Conservation (phyloP, 228 moss, liverwort and hornwort species). For the Sphagnum magellanicum region DNA sequence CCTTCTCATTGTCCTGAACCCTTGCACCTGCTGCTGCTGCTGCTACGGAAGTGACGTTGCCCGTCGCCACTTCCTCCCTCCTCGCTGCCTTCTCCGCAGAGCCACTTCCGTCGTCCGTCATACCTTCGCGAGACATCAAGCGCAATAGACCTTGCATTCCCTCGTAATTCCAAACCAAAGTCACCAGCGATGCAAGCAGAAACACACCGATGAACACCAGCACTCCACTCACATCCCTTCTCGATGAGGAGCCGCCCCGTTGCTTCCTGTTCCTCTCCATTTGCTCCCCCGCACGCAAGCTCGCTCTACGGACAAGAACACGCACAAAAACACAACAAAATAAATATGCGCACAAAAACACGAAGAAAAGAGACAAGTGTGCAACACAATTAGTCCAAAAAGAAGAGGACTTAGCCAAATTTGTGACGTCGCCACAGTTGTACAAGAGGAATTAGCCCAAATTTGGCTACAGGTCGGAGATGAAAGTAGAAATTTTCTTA, state of each 20-base stretch:
- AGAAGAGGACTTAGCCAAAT: too few relatives aligned
- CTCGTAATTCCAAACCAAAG: conserved; percentile 51
- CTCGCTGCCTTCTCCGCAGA: not conserved
- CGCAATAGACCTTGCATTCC: conserved; percentile 45
- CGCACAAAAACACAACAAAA: too few relatives aligned
- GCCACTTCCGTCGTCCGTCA: conserved; percentile 13
- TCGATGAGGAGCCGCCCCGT: conserved; percentile 19
- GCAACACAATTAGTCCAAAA: too few relatives aligned
- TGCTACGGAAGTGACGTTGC: conserved; percentile 1
- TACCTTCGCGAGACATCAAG: conserved; percentile 33
- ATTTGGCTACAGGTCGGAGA: too few relatives aligned
- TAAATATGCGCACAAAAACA: too few relatives aligned
- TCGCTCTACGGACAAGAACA: too few relatives aligned
- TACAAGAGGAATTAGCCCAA: too few relatives aligned
- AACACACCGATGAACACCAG: conserved; percentile 36
- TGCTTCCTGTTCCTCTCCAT: conserved; percentile 27
- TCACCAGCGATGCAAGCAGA: conserved; percentile 36
- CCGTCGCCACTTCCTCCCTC: too few relatives aligned
- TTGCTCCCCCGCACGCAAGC: too few relatives aligned
- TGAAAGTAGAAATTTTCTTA: too few relatives aligned
- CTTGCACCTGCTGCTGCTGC: not conserved
- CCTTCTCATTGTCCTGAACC: conserved; percentile 5
- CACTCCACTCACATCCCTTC: conserved; percentile 25
- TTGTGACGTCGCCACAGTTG: too few relatives aligned
- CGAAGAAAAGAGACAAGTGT: too few relatives aligned